Conservation (phyloP, 208 protist species). For the Wallacemonas rigidus region DNA sequence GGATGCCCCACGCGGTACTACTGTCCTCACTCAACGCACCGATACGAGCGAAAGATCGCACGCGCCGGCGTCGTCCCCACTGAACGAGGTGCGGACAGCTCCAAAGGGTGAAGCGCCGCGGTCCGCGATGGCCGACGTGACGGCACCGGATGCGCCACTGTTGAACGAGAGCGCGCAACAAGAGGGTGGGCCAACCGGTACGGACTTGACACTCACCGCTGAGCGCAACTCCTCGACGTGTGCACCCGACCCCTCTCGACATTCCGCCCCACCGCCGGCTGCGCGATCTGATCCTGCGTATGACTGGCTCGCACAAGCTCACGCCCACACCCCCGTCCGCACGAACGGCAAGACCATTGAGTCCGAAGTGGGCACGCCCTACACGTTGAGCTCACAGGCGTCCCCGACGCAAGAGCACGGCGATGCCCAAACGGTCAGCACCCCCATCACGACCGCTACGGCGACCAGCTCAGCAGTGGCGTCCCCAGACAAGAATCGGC, state of each 20-base stretch:
- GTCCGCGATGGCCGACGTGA: too few species aligned
- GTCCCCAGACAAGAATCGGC: neutral
- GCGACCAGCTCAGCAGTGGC: neutral
- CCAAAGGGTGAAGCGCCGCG: too few species aligned
- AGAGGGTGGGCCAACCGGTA: neutral
- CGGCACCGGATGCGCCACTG: too few species aligned
- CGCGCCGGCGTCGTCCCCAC: too few species aligned
- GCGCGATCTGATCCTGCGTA: neutral
- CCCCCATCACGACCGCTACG: too few species aligned
- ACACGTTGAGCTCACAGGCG: conserved; percentile 12
- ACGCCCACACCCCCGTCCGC: conserved; percentile 1
- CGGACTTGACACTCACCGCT: neutral
- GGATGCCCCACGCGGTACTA: too few species aligned
- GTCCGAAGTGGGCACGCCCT: conserved; percentile 12
- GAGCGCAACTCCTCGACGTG: neutral
- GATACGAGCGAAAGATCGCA: too few species aligned
- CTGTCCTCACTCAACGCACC: too few species aligned
- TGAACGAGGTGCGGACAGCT: too few species aligned
- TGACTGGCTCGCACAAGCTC: neutral
- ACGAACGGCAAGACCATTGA: conserved; percentile 14
- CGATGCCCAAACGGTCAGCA: neutral
- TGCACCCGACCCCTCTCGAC: neutral
- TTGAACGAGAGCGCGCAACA: too few species aligned
- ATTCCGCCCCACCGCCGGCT: neutral
- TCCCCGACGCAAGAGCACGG: conserved; percentile 1